Evolutionary conservation across 2,329 filamentous ascomycete genomes (phyloP), one percentile per base, ranked within the genome.

Genomic region (Botryotinia narcissicola): DNA sequence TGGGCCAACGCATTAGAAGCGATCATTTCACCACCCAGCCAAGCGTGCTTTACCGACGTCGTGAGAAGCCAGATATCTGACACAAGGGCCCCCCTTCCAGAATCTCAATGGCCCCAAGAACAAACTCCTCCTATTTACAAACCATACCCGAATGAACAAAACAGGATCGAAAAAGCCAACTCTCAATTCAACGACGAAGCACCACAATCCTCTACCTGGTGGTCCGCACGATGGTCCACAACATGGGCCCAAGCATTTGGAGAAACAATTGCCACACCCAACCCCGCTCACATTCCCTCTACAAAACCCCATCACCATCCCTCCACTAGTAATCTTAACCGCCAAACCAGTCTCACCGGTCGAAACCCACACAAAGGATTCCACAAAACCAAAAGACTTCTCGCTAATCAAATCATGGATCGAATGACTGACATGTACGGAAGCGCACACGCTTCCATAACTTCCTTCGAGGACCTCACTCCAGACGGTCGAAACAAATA

Each of bases 41-140:
- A 10, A 42, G 60, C 25, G 20, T n/a, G 44, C 51, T 44, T 63
- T 29, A 1, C 60, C 25, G 37, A 16, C 25, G 12, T 63, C 16
- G 6, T 63, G 0, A 0, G 18, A 16, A 29, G 8, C 8, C 25
- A n/a, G 7, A 12, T 4, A 20, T 5, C 25, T 1, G 8, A 8
- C 40, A 63, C 2, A 1, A 29, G 9, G 14, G 8, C 18, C 3
- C 25, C 25, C 6, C 0, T 37, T 29, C 8, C 25, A 42, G 60
- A 20, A 16, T n/a, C 37, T 2, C 22, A 20, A n/a, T 4, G 3
- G 25, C 9, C 60, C 3, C n/a, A 22, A 1, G 60, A 44, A 9
- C 60, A 63, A 29, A 18, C 16, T 29, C 14, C 7, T 10, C 37
- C 25, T 22, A 1, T n/a, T 40, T 29, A 42, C 9, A 20, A 9